These are phyloP conservation scores for Neurospora crassa DNA, from an alignment of 2,329 filamentous ascomycete species.

Conservation along the genomic window DNA sequence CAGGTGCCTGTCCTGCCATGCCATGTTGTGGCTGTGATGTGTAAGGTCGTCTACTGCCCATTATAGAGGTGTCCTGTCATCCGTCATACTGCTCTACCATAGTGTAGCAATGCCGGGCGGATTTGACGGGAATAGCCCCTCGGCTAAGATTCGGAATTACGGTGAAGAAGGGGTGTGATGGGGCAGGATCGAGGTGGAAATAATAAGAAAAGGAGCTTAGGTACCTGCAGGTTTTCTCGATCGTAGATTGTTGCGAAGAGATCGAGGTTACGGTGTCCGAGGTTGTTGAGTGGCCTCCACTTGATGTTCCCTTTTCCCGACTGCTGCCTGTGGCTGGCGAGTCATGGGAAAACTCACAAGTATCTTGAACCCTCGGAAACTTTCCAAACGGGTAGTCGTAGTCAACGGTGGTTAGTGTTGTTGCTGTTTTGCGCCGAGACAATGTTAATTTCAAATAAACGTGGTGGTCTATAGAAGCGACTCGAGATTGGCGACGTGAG, in stretches of 20 bases:
- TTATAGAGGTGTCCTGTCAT: not conserved
- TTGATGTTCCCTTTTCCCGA: not conserved
- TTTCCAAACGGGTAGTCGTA: not conserved
- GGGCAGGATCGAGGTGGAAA: not conserved
- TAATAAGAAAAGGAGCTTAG: not conserved
- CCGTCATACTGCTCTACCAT: not conserved
- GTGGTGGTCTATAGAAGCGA: not conserved
- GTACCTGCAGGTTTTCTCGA: not conserved
- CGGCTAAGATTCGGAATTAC: not conserved
- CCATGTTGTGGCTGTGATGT: not conserved
- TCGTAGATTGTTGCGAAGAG: not conserved
- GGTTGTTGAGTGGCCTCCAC: not conserved
- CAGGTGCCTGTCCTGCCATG: not conserved
- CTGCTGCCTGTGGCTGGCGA: not conserved
- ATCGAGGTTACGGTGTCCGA: not conserved
- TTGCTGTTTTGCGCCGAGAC: not conserved
- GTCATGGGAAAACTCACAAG: not conserved
- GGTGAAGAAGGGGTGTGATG: not conserved
- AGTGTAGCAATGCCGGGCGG: not conserved
- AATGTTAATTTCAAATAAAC: not conserved
- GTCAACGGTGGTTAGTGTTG: not conserved
- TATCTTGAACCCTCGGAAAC: not conserved
- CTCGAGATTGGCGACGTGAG: not conserved
- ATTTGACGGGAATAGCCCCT: not conserved
- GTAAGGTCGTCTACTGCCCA: not conserved